phyloP scores from a whole-genome alignment of 1,139 yeast species.

The Torulaspora globosa region DNA sequence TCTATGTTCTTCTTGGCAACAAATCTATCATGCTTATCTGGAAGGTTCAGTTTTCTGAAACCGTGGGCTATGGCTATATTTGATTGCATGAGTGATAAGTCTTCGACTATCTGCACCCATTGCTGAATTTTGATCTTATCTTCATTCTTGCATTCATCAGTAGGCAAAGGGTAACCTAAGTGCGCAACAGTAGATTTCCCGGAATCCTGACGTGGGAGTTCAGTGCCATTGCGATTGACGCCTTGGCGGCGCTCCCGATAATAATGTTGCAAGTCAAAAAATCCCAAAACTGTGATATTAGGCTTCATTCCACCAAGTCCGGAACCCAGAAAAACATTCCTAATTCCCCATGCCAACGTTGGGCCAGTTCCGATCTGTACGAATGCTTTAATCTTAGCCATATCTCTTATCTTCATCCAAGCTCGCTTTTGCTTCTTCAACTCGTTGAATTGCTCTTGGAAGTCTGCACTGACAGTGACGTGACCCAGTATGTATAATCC shows the following conservation, averaged over 20 bases:
- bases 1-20: conserved; percentile 59
- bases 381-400: conserved; percentile 79
- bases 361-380: conserved; percentile 90
- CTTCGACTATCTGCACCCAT: conserved; percentile 93
- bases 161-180: conserved; percentile 52
- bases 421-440: conserved; percentile 69
- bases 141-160: conserved; percentile 75
- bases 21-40: conserved; percentile 37
- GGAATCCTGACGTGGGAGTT: neutral
- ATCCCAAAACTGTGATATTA: conserved; percentile 86
- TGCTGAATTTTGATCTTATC: conserved; percentile 64
- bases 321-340: conserved; percentile 85
- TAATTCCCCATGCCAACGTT: conserved; percentile 88
- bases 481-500: conserved; percentile 91
- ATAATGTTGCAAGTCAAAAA: conserved; percentile 49
- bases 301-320: conserved; percentile 98
- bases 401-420: conserved; percentile 78
- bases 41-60: conserved; percentile 58
- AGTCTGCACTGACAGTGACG: conserved; percentile 58
- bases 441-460: conserved; percentile 61
- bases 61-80: conserved; percentile 94
- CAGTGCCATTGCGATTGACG: conserved; percentile 6
- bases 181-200: conserved; percentile 16
- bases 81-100: conserved; percentile 83
- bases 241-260: conserved; percentile 4